Base-by-base conservation (phyloP, 73 alveolate species). In the Symbiodinium natans region DNA sequence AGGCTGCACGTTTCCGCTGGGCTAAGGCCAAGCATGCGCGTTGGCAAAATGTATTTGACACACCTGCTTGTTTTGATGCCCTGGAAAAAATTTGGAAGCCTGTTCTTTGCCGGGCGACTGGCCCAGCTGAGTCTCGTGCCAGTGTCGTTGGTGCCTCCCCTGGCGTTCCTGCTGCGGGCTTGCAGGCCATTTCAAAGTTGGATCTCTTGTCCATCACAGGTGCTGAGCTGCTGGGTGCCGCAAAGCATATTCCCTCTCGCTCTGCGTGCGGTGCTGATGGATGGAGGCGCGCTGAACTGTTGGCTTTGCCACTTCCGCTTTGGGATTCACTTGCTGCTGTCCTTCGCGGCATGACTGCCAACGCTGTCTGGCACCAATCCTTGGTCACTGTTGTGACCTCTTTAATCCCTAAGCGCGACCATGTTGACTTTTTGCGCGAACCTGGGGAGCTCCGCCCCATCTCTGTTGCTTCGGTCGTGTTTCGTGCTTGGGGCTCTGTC, bases 231-330 rank as follows among this genome's bases (percentile, higher is more conserved):
- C 71, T 71, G 4, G 74, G 40, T 23, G 38, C 75, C 48, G 3
- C 48, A 13, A 19, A 41, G 71, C 43, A n/a, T n/a, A n/a, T 41
- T 6, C 71, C 74, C 48, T 8, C 74, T 29, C 39, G 41, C 3
- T 40, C 92, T 9, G 40, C 92, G 5, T 83, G 92, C 27, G 92
- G 92, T 1, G 68, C 73, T 15, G 92, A 83, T 41, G 92, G 92
- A 23, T 41, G 92, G 92, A 43, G 89, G 23, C 56, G 89, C 2
- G 34, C 2, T 39, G 89, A 82, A 34, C 41, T 82, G 54, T 38
- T 83, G 41, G 92, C 92, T 41, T 73, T 83, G 29, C 43, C 92
- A 1, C 41, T 38, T n/a, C 68, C 75, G 9, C 48, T 41, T 25
- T 83, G 73, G 92, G 74, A 83, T 17, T 15, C 41, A 27, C 48